Percentiles rank a stretch among this genome's conserved stretches.
Conservation (phyloP, 139 green algal species). For the Chlorella sp. region DNA sequence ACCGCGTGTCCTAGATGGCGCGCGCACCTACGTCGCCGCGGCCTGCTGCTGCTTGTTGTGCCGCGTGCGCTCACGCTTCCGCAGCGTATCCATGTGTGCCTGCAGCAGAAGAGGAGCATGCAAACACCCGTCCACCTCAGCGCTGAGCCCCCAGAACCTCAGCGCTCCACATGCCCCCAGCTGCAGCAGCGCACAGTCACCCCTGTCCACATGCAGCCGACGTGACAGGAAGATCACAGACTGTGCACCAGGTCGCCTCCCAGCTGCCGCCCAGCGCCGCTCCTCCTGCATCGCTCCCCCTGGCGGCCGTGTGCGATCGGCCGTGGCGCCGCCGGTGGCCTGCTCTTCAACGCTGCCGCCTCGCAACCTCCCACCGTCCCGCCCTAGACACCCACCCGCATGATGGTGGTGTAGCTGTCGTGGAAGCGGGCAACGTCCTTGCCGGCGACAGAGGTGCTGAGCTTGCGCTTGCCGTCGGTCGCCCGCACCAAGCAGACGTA, state of each 20-base stretch:
- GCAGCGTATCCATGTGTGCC: constrained; percentile 65
- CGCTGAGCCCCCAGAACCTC: neutral
- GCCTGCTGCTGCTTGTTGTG: neutral
- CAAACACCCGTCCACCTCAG: neutral
- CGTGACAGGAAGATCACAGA: neutral
- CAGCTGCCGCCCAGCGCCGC: too few species aligned
- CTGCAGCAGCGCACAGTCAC: neutral
- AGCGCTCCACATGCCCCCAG: neutral
- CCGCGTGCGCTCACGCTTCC: constrained; percentile 55
- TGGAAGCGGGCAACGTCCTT: constrained; percentile 63
- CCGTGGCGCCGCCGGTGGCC: too few species aligned
- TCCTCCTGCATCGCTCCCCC: too few species aligned
- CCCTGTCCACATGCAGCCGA: neutral
- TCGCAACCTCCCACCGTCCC: neutral
- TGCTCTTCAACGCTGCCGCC: neutral
- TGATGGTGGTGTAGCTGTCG: constrained; percentile 65
- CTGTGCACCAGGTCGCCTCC: neutral
- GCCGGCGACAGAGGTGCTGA: constrained; percentile 60
- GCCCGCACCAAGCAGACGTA: constrained; percentile 76
- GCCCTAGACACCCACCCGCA: constrained; percentile 41
- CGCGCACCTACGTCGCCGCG: too few species aligned
- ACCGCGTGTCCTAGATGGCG: too few species aligned
- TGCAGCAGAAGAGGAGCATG: neutral
- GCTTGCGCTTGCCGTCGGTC: constrained; percentile 82
- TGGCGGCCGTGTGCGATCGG: too few species aligned